A percentile compares a stretch with the other conserved stretches of the same genome.
These are phyloP conservation scores for Gossypium raimondii DNA, from an alignment of 345 rosid species.

Conservation along the genomic window DNA sequence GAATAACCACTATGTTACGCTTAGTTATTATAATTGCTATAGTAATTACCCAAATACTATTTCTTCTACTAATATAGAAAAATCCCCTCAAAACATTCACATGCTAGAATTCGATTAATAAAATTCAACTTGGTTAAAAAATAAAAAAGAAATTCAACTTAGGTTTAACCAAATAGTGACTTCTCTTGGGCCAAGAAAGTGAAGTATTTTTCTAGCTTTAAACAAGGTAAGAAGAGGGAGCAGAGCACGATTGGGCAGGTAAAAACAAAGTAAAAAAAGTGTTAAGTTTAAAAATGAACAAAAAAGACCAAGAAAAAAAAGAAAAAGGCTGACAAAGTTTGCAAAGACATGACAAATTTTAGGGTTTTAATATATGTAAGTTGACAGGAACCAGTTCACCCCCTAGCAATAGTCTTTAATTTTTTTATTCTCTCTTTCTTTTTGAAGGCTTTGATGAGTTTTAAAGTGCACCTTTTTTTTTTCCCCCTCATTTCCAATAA, in stretches of 20 bases:
- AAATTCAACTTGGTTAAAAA: no score
- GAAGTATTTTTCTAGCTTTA: slow-evolving; percentile 1
- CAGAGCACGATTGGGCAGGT: not conserved
- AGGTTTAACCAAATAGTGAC: not conserved
- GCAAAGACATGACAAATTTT: not conserved
- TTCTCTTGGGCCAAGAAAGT: slow-evolving; percentile 6
- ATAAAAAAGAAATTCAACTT: not conserved
- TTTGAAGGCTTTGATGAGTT: slow-evolving; percentile 1
- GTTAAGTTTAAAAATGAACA: not conserved
- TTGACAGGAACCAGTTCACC: not conserved
- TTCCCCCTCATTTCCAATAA: not conserved
- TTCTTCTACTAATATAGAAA: no score
- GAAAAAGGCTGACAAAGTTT: slow-evolving; percentile 10
- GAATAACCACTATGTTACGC: no score
- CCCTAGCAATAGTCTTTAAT: not conserved
- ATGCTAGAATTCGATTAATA: no score
- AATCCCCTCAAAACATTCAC: no score
- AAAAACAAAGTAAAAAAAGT: not conserved
- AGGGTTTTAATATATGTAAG: not conserved
- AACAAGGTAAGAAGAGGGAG: not conserved
- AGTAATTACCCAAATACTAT: no score
- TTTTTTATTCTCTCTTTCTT: not conserved
- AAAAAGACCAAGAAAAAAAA: not conserved
- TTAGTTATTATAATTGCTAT: no score
- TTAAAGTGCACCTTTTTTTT: not conserved